phyloP scores from a whole-genome alignment of 345 rosid species.

The Passiflora organensis region DNA sequence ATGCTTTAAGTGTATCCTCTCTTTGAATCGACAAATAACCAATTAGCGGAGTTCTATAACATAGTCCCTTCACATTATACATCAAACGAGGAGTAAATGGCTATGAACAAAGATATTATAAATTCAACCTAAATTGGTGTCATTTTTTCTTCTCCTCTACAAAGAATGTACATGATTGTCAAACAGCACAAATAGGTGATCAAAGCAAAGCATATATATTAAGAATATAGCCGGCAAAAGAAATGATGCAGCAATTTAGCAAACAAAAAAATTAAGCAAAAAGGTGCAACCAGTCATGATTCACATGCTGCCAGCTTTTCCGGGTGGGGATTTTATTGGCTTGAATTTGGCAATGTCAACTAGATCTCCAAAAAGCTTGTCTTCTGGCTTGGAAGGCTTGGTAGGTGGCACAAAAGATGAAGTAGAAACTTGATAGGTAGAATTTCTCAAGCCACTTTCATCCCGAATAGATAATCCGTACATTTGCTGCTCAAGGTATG shows the following conservation, averaged over 20 bases:
- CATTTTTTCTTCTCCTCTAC: conserved; percentile 28
- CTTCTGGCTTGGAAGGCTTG: conserved; percentile 42
- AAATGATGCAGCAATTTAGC: conserved; percentile 11
- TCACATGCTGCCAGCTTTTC: conserved; percentile 87
- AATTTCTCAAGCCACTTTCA: conserved; percentile 23
- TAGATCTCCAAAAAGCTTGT: conserved; percentile 95
- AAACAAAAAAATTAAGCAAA: not conserved
- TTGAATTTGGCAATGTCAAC: conserved; percentile 86
- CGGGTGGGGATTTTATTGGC: conserved; percentile 53
- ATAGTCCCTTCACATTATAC: not conserved
- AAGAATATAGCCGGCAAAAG: conserved; percentile 23
- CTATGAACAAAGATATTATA: not conserved
- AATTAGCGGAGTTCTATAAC: too few species aligned
- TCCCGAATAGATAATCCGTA: conserved; percentile 29
- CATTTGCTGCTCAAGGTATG: conserved; percentile 74
- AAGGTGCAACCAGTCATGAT: conserved; percentile 5
- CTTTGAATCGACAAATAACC: too few species aligned
- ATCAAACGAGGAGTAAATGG: conserved; percentile 1
- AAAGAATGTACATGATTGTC: conserved; percentile 47
- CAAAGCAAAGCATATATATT: conserved; percentile 9
- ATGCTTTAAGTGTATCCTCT: too few species aligned
- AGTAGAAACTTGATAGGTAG: conserved; percentile 47
- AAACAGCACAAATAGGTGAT: conserved; percentile 27
- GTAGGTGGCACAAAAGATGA: conserved; percentile 52
- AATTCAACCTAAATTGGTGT: conserved; percentile 13